Percentiles rank a stretch among this genome's conserved stretches.
Conservation (phyloP, 352 stramenopile species). For the Phytophthora pluvialis region DNA sequence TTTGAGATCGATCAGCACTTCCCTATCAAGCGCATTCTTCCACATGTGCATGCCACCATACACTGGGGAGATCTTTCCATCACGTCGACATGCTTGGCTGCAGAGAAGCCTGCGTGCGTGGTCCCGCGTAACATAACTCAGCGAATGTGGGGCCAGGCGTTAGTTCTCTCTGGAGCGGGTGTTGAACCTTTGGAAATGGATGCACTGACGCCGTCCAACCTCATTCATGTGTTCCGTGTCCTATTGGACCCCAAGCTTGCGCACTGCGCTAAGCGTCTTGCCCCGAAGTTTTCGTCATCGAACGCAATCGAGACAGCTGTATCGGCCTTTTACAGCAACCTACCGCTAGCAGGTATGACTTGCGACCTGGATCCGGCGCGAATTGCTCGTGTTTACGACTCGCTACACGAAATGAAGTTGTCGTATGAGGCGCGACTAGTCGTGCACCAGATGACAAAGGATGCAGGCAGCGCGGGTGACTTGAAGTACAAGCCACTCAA, state of each 20-base stretch:
- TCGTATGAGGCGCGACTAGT: conserved; percentile 75
- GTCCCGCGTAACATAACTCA: conserved; percentile 50
- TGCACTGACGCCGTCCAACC: conserved; percentile 45
- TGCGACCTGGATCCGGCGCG: conserved; percentile 73
- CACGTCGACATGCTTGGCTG: conserved; percentile 51
- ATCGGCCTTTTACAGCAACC: conserved; percentile 62
- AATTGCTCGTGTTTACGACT: conserved; percentile 75
- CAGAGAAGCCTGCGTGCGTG: conserved; percentile 58
- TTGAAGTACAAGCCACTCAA: conserved; percentile 84
- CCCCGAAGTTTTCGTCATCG: conserved; percentile 44
- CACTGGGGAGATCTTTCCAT: conserved; percentile 71
- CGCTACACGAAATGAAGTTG: conserved; percentile 67
- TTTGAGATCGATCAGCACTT: conserved; percentile 58
- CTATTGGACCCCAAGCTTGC: conserved; percentile 42
- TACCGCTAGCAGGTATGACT: conserved; percentile 70
- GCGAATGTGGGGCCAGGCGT: conserved; percentile 60
- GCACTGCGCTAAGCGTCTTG: conserved; percentile 48
- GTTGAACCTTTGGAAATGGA: conserved; percentile 55
- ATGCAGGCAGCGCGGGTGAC: conserved; percentile 36
- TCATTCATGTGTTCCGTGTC: conserved; percentile 49
- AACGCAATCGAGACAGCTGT: conserved; percentile 58
- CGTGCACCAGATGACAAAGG: conserved; percentile 50
- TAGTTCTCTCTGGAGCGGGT: conserved; percentile 50
- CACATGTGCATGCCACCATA: conserved; percentile 42
- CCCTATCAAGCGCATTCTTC: conserved; percentile 46